A percentile compares a stretch with the other conserved stretches of the same genome.
Conservation (phyloP, 2,329 filamentous ascomycete species). For the Exophiala oligosperma region DNA sequence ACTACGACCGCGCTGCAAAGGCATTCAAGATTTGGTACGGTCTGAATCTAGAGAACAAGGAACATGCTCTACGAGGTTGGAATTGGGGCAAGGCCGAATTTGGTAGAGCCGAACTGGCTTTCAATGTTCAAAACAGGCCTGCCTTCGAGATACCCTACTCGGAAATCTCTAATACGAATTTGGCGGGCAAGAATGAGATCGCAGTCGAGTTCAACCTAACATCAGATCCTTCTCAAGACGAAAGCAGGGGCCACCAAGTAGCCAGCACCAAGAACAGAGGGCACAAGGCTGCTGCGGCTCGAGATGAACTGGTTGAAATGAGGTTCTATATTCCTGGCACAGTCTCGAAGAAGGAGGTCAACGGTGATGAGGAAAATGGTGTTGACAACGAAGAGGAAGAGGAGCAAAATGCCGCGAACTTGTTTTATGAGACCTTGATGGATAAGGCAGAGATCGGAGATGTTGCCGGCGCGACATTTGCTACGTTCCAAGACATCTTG, state of each 20-base stretch:
- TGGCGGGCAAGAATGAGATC: constrained; percentile 96
- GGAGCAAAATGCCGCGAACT: constrained; percentile 90
- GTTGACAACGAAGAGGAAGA: constrained; percentile 66
- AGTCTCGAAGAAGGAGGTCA: constrained; percentile 69
- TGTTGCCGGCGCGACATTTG: constrained; percentile 96
- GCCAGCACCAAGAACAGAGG: constrained; percentile 71
- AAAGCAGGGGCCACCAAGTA: constrained; percentile 71
- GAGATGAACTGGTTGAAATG: constrained; percentile 96
- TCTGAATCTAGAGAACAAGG: constrained; percentile 84
- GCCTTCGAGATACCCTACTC: constrained; percentile 97
- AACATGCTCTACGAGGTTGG: constrained; percentile 94
- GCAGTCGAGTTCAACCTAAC: constrained; percentile 89
- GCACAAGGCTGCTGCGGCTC: constrained; percentile 83
- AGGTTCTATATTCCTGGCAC: constrained; percentile 96
- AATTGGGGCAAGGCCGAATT: constrained; percentile 99
- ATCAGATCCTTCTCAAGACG: constrained; percentile 68
- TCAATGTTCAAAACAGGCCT: constrained; percentile 95
- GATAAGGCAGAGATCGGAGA: constrained; percentile 99
- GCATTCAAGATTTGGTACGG: constrained; percentile 99
- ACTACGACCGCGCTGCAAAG: constrained; percentile 86
- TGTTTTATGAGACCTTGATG: constrained; percentile 98
- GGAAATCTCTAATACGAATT: constrained; percentile 95
- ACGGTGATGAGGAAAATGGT: constrained; percentile 59
- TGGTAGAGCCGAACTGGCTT: constrained; percentile 88
- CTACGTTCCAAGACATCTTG: constrained; percentile 92